phyloP scores from a whole-genome alignment of 148 eudicot species.

The Bassia scoparia region DNA sequence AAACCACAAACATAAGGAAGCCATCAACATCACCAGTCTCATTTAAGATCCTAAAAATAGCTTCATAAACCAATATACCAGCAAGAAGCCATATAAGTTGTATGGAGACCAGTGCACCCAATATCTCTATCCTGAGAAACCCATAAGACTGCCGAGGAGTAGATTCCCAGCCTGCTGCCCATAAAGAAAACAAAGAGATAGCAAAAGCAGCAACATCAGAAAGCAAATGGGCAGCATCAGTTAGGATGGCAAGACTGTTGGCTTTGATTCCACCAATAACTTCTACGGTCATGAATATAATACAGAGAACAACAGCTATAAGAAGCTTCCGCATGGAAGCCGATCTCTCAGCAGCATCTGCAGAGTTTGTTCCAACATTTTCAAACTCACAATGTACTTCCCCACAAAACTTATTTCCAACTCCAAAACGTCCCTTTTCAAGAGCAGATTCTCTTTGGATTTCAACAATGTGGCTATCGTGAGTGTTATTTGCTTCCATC shows the following conservation, averaged over 20 bases:
- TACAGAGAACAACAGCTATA: slow-evolving; percentile 67
- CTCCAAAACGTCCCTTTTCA: slow-evolving; percentile 32
- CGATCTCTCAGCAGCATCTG: slow-evolving; percentile 64
- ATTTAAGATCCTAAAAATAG: slow-evolving; percentile 51
- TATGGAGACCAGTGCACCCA: slow-evolving; percentile 81
- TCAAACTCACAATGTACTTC: slow-evolving; percentile 73
- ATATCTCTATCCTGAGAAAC: slow-evolving; percentile 75
- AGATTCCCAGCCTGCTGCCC: slow-evolving; percentile 98
- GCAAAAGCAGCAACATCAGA: slow-evolving; percentile 97
- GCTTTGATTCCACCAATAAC: slow-evolving; percentile 87
- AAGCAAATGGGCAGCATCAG: slow-evolving; percentile 84
- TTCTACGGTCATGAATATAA: slow-evolving; percentile 74
- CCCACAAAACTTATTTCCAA: slow-evolving; percentile 46
- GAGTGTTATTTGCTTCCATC: slow-evolving; percentile 47
- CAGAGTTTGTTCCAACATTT: slow-evolving; percentile 46
- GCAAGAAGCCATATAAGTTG: slow-evolving; percentile 93
- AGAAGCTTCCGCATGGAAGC: slow-evolving; percentile 74
- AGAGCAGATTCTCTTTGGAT: slow-evolving; percentile 34
- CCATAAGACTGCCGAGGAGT: slow-evolving; percentile 87
- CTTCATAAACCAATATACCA: slow-evolving; percentile 85
- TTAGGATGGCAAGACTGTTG: slow-evolving; percentile 79
- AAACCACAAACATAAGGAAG: slow-evolving; percentile 71
- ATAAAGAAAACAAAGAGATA: slow-evolving; percentile 71
- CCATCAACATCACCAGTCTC: slow-evolving; percentile 80
- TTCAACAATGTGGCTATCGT: slow-evolving; percentile 48